Evolutionary conservation across 345 rosid genomes (phyloP).

Genomic region (rapeseed (Brassica napus)): Da-Ae NC_063440.1:19222001-19222500

Average conservation of each 20-base stretch:
- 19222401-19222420: not conserved
- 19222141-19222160: slow-evolving; percentile 89
- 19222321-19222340: slow-evolving; percentile 91
- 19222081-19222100: slow-evolving; percentile 59
- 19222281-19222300: slow-evolving; percentile 27
- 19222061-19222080: not conserved
- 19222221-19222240: not conserved
- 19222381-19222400: slow-evolving; percentile 49
- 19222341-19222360: slow-evolving; percentile 86
- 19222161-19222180: slow-evolving; percentile 91
- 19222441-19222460: slow-evolving; percentile 4
- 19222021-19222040: not conserved
- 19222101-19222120: slow-evolving; percentile 99
- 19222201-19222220: slow-evolving; percentile 72
- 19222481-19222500: slow-evolving; percentile 86
- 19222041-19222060: not conserved
- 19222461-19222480: slow-evolving; percentile 99
- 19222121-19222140: slow-evolving; percentile 92
- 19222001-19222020: not conserved
- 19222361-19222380: slow-evolving; percentile 89
- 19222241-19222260: slow-evolving; percentile 3
- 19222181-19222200: slow-evolving; percentile 91
- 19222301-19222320: slow-evolving; percentile 83
- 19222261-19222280: slow-evolving; percentile 12
- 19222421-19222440: not conserved